Conservation (phyloP, 805 yeast genomes). For the Scheffersomyces lignosus region DNA sequence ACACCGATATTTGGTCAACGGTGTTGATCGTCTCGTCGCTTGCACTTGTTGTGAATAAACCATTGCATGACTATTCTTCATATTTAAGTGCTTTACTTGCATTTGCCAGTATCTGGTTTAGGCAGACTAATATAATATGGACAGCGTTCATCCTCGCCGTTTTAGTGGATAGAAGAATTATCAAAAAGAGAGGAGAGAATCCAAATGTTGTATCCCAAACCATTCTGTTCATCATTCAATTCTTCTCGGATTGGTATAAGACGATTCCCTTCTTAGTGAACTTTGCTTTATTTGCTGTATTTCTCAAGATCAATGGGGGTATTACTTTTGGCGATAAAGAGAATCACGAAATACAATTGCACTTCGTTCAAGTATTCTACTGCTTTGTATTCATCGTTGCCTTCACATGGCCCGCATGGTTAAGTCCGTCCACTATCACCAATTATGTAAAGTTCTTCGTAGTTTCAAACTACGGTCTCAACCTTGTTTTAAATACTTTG, state of each 20-base stretch:
- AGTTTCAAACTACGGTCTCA: constrained; percentile 17
- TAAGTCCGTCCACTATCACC: constrained; percentile 41
- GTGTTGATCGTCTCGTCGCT: constrained; percentile 60
- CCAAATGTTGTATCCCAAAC: constrained; percentile 7
- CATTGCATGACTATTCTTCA: constrained; percentile 21
- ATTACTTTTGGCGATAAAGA: constrained; percentile 90
- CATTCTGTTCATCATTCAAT: constrained; percentile 11
- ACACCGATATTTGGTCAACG: constrained; percentile 94
- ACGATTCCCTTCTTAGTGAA: constrained; percentile 55
- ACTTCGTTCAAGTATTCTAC: constrained; percentile 80
- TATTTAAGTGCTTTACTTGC: constrained; percentile 54
- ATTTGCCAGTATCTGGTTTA: constrained; percentile 63
- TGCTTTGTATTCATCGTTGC: constrained; percentile 61
- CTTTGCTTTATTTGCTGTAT: constrained; percentile 52
- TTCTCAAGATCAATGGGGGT: constrained; percentile 71
- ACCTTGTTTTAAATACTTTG: constrained; percentile 14
- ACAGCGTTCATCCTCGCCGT: constrained; percentile 57
- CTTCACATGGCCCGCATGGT: constrained; percentile 78
- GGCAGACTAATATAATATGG: constrained; percentile 96
- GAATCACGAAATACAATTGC: constrained; percentile 73
- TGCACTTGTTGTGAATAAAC: constrained; percentile 40
- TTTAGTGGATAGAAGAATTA: constrained; percentile 49
- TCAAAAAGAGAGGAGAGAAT: constrained; percentile 23
- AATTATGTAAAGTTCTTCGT: constrained; percentile 38
- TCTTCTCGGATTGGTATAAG: constrained; percentile 17